Percentiles rank a stretch among this genome's conserved stretches.
phyloP scores from a whole-genome alignment of 2,329 filamentous ascomycete species.

The Penicillium griseofulvum region DNA sequence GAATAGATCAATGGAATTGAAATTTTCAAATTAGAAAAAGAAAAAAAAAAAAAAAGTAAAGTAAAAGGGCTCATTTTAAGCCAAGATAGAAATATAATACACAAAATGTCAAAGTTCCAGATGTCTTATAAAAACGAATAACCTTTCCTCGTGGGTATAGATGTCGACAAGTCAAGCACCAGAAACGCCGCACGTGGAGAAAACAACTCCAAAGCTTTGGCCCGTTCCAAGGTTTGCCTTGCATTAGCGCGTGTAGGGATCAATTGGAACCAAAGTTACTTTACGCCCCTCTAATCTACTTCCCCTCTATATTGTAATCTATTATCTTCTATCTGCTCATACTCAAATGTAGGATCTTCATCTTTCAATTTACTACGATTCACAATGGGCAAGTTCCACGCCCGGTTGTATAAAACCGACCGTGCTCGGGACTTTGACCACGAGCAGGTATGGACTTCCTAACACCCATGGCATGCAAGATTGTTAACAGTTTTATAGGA shows the following conservation, averaged over 20 bases:
- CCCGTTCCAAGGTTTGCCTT: neutral
- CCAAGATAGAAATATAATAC: neutral
- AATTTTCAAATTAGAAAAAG: neutral
- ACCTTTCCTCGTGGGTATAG: neutral
- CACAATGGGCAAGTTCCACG: conserved; percentile 36
- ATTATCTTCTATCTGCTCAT: too few species aligned
- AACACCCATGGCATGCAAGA: neutral
- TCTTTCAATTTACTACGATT: neutral
- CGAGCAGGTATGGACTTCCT: conserved; percentile 34
- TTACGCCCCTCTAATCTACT: too few species aligned
- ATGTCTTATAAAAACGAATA: neutral
- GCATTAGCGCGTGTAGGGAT: conserved; percentile 3
- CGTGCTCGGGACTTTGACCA: conserved; percentile 46
- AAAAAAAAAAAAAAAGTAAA: too few species aligned
- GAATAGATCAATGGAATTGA: neutral
- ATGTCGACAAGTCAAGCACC: conserved; percentile 10
- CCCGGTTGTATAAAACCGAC: conserved; percentile 44
- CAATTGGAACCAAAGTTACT: too few species aligned
- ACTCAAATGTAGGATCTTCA: neutral
- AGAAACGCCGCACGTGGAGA: conserved; percentile 18
- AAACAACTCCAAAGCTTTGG: conserved; percentile 7
- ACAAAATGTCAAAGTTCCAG: neutral
- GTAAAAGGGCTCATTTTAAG: neutral
- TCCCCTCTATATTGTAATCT: too few species aligned
- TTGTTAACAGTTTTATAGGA: conserved; percentile 26